Percentiles rank a stretch among this genome's conserved stretches.
phyloP scores from a whole-genome alignment of 1,284 basidiomycete genomes.

The Filobasidium uniguttulatum region DNA sequence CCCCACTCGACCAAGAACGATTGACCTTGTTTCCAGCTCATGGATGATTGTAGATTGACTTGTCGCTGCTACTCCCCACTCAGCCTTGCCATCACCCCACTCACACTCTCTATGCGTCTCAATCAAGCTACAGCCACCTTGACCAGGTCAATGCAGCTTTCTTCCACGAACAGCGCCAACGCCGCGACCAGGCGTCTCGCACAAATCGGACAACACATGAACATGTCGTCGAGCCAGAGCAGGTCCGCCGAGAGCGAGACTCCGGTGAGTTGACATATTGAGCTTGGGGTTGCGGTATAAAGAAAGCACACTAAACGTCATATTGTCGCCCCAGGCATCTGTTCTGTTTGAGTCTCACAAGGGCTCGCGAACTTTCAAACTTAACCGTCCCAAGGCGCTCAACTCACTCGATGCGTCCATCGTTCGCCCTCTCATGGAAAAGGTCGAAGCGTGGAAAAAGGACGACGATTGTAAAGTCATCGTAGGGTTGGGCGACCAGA shows the following conservation, averaged over 20 bases:
- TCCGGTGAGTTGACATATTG: no score
- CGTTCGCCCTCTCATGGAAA: conserved; percentile 57
- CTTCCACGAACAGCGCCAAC: background rate
- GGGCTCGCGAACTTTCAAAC: conserved; percentile 51
- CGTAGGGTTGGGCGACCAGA: conserved; percentile 60
- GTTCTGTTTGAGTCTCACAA: conserved; percentile 58
- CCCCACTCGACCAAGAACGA: no score
- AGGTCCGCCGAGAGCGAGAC: no score
- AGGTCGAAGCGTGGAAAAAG: conserved; percentile 46
- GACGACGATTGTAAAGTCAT: conserved; percentile 47
- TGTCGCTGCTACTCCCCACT: no score
- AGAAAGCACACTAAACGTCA: background rate
- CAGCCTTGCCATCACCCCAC: no score
- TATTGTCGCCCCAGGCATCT: background rate
- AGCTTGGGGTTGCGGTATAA: no score
- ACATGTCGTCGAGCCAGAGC: background rate
- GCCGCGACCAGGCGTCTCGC: background rate
- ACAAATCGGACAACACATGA: conserved; percentile 5
- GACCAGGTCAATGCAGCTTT: background rate
- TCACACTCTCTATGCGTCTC: background rate
- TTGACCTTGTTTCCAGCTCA: no score
- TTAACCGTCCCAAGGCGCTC: conserved; percentile 70
- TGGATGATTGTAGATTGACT: no score
- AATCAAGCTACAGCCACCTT: background rate
- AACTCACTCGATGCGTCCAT: conserved; percentile 79